phyloP scores from a whole-genome alignment of 2,329 filamentous ascomycete genomes.

The Aspergillus uvarum region DNA sequence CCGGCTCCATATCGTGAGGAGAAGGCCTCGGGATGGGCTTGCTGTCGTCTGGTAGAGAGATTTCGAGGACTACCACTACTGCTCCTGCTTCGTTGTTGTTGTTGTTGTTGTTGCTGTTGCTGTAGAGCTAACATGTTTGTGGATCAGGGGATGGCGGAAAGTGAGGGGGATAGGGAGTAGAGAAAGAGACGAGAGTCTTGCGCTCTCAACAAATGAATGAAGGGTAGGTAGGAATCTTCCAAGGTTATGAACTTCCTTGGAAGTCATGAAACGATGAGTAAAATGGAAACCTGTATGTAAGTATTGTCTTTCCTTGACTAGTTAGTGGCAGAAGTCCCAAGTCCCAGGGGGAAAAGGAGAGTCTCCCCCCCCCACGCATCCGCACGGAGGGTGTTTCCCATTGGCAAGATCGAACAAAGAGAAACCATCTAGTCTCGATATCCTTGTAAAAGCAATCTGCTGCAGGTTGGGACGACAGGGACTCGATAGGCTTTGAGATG shows the following conservation, averaged over 20 bases:
- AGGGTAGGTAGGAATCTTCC: conserved; percentile 10
- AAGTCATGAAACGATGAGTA: conserved; percentile 8
- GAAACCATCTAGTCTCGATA: background rate
- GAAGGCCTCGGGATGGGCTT: conserved; percentile 35
- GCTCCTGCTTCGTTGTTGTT: background rate
- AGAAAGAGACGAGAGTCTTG: background rate
- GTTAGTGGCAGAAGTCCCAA: background rate
- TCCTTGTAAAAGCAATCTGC: background rate
- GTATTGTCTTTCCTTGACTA: conserved; percentile 1
- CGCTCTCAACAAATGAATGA: background rate
- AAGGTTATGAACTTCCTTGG: conserved; percentile 10
- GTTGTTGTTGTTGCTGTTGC: background rate
- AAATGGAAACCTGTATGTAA: conserved; percentile 7
- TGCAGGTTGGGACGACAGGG: background rate
- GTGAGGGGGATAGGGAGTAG: background rate
- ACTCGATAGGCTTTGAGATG: conserved; percentile 6
- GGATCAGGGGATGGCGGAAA: background rate
- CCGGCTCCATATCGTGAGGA: conserved; percentile 43
- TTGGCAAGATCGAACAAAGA: background rate
- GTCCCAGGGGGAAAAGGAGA: background rate
- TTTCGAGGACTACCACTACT: conserved; percentile 11
- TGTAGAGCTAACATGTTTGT: background rate
- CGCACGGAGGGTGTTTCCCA: background rate
- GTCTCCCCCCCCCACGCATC: background rate
- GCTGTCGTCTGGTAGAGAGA: conserved; percentile 26